Base-by-base conservation (phyloP, 805 yeast species). In the Candida quercuum region DNA sequence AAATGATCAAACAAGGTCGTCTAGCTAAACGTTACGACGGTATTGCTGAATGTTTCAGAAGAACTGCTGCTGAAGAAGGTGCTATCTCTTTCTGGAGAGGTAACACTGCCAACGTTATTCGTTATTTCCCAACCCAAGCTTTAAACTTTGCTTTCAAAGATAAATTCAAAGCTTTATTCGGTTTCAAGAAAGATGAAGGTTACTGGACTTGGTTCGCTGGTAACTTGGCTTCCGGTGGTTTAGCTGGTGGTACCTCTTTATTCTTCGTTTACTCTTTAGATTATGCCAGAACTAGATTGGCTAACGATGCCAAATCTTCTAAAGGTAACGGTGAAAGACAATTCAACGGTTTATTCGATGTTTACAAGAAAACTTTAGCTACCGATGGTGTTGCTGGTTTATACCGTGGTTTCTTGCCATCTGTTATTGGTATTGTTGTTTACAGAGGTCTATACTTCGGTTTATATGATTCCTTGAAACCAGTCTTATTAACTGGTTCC, bases 391-490 rank as follows among this genome's bases (percentile, higher is more conserved):
- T 88, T 71, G 95, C 95, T 57, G 97, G 97, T 84, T 78, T 88
- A 67, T 88, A 88, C 88, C 86, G 97, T 81, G 97, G 97, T 78
- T 88, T 88, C 88, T 86, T 89, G 70, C 96, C 96, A 67, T 88
- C 96, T 59, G 96, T 89, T 67, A 77, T 86, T 58, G 97, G 97
- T 82, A 89, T 88, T 64, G 72, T 89, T 74, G 96, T 87, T 66
- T 88, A 89, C 95, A 87, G 97, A 83, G 97, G 97, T 86, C 76
- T 88, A 63, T 89, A 89, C 88, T 88, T 88, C 71, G 97, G 97
- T 84, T 74, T 87, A 60, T 89, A 84, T 77, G 97, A 89, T 73
- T 88, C 96, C 59, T 75, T 89, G 67, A 88, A 89, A 78, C 97
- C 97, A 58, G 86, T 86, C 66, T 81, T 89, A 56, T 77, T 88